Conservation (phyloP, 2,329 filamentous ascomycete genomes). For the Clonostachys sp. region DNA sequence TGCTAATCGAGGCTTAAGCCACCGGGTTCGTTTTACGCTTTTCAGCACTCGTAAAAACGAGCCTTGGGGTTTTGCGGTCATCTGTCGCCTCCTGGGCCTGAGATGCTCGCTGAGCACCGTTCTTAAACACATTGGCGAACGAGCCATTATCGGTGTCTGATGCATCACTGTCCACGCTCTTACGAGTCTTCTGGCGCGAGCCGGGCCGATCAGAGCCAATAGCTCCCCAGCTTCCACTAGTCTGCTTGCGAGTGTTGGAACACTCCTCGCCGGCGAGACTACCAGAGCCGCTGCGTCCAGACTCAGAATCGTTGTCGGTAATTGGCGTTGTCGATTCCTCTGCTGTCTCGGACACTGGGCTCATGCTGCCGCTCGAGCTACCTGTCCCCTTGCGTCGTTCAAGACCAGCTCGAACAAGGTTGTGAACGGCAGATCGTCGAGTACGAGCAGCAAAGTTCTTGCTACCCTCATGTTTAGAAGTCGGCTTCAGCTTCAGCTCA, state of each 20-base stretch:
- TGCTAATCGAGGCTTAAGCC: conserved; percentile 7
- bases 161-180: conserved; percentile 59
- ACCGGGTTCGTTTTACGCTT: conserved; percentile 63
- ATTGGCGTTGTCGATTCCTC: conserved; percentile 63
- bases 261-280: conserved; percentile 73
- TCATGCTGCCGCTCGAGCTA: conserved; percentile 72
- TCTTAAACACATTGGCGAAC: conserved; percentile 64
- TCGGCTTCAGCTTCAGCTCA: conserved; percentile 85
- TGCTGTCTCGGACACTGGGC: conserved; percentile 79
- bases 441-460: conserved; percentile 95
- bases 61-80: conserved; percentile 75
- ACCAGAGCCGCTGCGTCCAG: conserved; percentile 68
- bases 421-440: conserved; percentile 86
- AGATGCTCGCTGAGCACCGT: conserved; percentile 43
- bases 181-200: conserved; percentile 62
- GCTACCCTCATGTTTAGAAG: conserved; percentile 89
- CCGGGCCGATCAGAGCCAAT: conserved; percentile 84
- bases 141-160: conserved; percentile 48
- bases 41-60: conserved; percentile 83
- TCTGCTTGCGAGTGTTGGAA: conserved; percentile 42
- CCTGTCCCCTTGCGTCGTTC: conserved; percentile 76
- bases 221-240: conserved; percentile 54
- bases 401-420: conserved; percentile 83
- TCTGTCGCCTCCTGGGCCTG: conserved; percentile 49
- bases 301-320: conserved; percentile 72